Conservation (phyloP, 129 eudicot genomes). For the Tagetes erecta region DNA sequence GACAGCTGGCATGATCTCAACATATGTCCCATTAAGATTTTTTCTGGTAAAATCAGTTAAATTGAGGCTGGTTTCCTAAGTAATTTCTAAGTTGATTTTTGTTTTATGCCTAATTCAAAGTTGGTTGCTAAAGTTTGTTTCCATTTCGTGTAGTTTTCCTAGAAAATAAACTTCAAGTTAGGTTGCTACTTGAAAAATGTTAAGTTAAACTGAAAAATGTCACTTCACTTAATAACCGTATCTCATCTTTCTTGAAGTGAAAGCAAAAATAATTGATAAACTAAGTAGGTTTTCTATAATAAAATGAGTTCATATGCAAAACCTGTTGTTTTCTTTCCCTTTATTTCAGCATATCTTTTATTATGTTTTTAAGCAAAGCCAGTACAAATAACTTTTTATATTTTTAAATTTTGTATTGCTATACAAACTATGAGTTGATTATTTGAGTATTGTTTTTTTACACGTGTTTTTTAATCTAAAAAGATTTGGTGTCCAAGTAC, state of each 20-base stretch:
- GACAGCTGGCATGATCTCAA: not conserved
- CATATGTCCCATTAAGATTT: not conserved
- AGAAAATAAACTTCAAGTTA: not conserved
- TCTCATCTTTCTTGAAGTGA: not conserved
- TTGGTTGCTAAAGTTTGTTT: not conserved
- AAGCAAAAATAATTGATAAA: not conserved
- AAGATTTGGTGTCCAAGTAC: conserved; percentile 8
- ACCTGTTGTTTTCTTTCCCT: not conserved
- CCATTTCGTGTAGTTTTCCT: not conserved
- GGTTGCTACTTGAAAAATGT: not conserved
- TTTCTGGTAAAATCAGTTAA: not conserved
- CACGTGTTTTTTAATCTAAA: conserved; percentile 9
- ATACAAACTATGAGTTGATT: not conserved
- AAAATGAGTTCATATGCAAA: not conserved
- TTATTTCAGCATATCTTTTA: not conserved
- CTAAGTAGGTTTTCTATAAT: not conserved
- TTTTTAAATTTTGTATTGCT: not conserved
- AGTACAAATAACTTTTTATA: conserved; percentile 3
- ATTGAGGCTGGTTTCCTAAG: not conserved
- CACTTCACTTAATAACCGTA: not conserved
- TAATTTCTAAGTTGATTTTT: not conserved
- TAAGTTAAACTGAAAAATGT: not conserved
- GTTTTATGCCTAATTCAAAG: not conserved
- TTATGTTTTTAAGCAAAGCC: not conserved
- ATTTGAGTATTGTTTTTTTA: conserved; percentile 12